Base-by-base conservation (phyloP, 441 rosid genomes). In the Populus tomentosa region DNA sequence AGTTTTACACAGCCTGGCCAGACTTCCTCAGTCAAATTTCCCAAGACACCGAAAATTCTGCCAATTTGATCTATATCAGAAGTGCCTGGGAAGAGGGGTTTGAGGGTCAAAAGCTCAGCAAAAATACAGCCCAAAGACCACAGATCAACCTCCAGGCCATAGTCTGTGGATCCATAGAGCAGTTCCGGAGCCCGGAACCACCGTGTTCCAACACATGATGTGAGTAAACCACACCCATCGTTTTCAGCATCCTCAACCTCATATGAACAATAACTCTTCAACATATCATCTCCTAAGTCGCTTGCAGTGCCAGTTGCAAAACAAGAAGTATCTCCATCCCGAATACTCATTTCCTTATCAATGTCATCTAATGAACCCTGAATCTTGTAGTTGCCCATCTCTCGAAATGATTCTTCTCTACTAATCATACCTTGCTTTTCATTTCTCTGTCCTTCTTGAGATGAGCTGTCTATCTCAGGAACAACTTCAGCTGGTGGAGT, bases 141-240 rank as follows among this genome's bases (percentile, higher is more conserved):
- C 14, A 94, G 84, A 82, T 96, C 97, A 38, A 92, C 82, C 85
- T 92, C 97, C 14, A 90, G 78, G 62, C 98, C 94, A 61, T 96
- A 92, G 82, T 87, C 82, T 7, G 87, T 86, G 72, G 97, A 95
- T 69, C 99, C 99, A 72, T 90, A 91, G 30, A 94, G 97, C 23
- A 94, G 92, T 81, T 95, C 98, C 6, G 98, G 95, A 21, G 97
- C 89, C 80, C 92, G 89, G 86, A 94, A 95, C 99, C 99, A 92
- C 24, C 98, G 91, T 28, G 98, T 95, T 64, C 99, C 98, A 36
- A 92, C 97, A 71, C 95, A 90, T 20, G 97, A 91, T 26, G 98
- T 96, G 84, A 96, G 87, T 11, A 85, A 85, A 72, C 92, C 94
- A 13, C 74, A 82, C 69, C 76, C 71, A 61, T 76, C 89, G 70